phyloP scores from a whole-genome alignment of 1,284 basidiomycete genomes.

The Ceratorhiza oryzae-sativae region DNA sequence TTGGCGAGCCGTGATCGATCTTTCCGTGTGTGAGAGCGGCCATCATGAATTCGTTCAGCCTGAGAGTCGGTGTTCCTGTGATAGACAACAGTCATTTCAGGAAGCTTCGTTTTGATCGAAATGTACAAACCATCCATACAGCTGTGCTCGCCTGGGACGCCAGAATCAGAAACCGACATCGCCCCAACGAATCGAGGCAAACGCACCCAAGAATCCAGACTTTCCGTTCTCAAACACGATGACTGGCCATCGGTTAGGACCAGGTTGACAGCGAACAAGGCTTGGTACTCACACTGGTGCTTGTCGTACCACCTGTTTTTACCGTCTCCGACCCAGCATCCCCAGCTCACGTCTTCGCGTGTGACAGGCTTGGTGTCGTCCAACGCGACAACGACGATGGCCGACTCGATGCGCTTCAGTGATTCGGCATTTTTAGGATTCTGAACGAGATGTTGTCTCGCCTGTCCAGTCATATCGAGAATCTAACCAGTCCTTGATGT shows the following conservation, averaged over 20 bases:
- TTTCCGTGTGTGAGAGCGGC: conserved; percentile 81
- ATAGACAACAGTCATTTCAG: neutral
- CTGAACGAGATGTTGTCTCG: conserved; percentile 62
- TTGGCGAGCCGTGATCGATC: conserved; percentile 69
- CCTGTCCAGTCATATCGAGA: neutral
- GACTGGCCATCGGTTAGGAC: conserved; percentile 57
- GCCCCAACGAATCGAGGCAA: neutral
- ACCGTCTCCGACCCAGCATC: conserved; percentile 91
- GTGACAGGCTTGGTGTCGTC: conserved; percentile 83
- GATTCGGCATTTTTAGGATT: conserved; percentile 69
- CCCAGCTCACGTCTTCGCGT: conserved; percentile 83
- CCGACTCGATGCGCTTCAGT: conserved; percentile 85
- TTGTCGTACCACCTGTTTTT: conserved; percentile 97
- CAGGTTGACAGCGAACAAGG: neutral
- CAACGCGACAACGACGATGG: conserved; percentile 86
- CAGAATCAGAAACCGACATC: neutral
- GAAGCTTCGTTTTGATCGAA: neutral
- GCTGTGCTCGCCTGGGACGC: conserved; percentile 69
- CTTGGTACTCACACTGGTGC: conserved; percentile 81
- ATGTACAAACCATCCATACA: conserved; percentile 63
- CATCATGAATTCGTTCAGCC: conserved; percentile 94
- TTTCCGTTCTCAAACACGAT: conserved; percentile 93
- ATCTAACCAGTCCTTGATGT: neutral
- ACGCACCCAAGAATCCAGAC: conserved; percentile 80
- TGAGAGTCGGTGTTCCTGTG: conserved; percentile 89